Percentiles rank a stretch among this genome's conserved stretches.
These are phyloP conservation scores for Colletotrichum karsti DNA, from an alignment of 2,329 filamentous ascomycete genomes.

Conservation along the genomic window DNA sequence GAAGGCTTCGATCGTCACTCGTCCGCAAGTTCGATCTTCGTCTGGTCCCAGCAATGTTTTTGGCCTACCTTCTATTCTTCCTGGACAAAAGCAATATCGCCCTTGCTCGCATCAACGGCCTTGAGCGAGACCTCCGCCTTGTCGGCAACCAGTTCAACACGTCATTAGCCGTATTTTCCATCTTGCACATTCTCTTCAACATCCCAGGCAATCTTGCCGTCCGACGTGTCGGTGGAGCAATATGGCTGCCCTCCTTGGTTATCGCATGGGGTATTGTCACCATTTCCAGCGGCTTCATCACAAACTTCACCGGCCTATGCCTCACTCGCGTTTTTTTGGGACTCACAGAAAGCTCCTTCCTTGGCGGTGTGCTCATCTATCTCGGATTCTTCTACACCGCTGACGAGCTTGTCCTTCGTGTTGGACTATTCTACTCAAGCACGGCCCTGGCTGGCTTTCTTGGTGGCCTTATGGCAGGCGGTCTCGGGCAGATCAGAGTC, in stretches of 20 bases:
- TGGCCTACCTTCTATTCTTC: constrained; percentile 26
- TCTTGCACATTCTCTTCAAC: constrained; percentile 34
- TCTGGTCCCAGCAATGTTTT: constrained; percentile 25
- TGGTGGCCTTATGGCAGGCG: constrained; percentile 23
- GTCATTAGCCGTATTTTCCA: constrained; percentile 33
- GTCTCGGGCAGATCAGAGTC: constrained; percentile 14
- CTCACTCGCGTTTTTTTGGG: constrained; percentile 33
- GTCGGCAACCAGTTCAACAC: constrained; percentile 28
- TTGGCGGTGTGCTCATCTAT: constrained; percentile 34
- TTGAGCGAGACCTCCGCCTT: constrained; percentile 23
- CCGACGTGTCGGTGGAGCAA: constrained; percentile 31
- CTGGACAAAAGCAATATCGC: constrained; percentile 30
- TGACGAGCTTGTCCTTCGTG: constrained; percentile 33
- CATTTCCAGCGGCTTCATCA: constrained; percentile 32
- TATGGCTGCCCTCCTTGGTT: constrained; percentile 31
- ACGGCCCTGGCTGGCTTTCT: constrained; percentile 26
- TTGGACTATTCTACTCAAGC: constrained; percentile 34
- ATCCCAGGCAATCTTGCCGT: constrained; percentile 35
- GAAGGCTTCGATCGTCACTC: not conserved
- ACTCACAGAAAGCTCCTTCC: constrained; percentile 33
- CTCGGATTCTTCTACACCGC: constrained; percentile 36
- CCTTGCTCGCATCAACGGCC: constrained; percentile 30
- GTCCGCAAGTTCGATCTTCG: constrained; percentile 28
- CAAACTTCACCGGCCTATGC: constrained; percentile 31
- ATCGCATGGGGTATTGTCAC: constrained; percentile 34